Evolutionary conservation across 2,329 filamentous ascomycete species (phyloP).

Genomic region (Sporothrix pseudoabietina): DNA sequence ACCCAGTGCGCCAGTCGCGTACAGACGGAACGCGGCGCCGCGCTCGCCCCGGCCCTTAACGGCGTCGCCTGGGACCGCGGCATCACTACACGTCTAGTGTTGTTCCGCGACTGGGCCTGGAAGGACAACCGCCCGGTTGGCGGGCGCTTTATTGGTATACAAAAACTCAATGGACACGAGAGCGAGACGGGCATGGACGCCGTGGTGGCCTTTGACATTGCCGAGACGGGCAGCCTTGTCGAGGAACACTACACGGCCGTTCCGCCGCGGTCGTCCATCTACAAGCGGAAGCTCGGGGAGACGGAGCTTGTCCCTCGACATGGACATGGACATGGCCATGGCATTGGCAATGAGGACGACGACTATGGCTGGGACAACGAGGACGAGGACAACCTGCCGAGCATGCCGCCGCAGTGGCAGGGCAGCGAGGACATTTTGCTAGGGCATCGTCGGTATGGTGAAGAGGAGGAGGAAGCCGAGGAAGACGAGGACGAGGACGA

Average conservation of each 20-base stretch:
- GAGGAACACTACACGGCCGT: slow-evolving; percentile 49
- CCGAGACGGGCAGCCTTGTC: slow-evolving; percentile 45
- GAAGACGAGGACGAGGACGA: slow-evolving; percentile 23
- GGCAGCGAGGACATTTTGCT: slow-evolving; percentile 66
- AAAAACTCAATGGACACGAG: slow-evolving; percentile 63
- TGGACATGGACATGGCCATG: slow-evolving; percentile 48
- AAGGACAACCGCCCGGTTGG: slow-evolving; percentile 50
- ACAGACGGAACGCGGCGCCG: slow-evolving; percentile 65
- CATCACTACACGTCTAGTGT: slow-evolving; percentile 69
- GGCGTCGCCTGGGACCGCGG: slow-evolving; percentile 79
- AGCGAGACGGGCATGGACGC: slow-evolving; percentile 46
- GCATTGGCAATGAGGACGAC: slow-evolving; percentile 59
- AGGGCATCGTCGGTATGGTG: slow-evolving; percentile 38
- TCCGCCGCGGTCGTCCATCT: slow-evolving; percentile 42
- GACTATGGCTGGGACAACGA: slow-evolving; percentile 71
- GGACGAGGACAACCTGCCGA: slow-evolving; percentile 63
- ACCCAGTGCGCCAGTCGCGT: slow-evolving; percentile 84
- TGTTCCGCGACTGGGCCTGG: slow-evolving; percentile 77
- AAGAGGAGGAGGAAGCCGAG: slow-evolving; percentile 32
- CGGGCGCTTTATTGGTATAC: slow-evolving; percentile 62
- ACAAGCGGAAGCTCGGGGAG: slow-evolving; percentile 66
- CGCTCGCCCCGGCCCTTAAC: slow-evolving; percentile 73
- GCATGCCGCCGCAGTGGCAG: slow-evolving; percentile 67
- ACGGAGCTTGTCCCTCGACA: slow-evolving; percentile 51
- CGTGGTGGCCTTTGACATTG: slow-evolving; percentile 54